phyloP scores from a whole-genome alignment of 192 early-diverging fungal genomes.

The Backusella mclennaniae region DNA sequence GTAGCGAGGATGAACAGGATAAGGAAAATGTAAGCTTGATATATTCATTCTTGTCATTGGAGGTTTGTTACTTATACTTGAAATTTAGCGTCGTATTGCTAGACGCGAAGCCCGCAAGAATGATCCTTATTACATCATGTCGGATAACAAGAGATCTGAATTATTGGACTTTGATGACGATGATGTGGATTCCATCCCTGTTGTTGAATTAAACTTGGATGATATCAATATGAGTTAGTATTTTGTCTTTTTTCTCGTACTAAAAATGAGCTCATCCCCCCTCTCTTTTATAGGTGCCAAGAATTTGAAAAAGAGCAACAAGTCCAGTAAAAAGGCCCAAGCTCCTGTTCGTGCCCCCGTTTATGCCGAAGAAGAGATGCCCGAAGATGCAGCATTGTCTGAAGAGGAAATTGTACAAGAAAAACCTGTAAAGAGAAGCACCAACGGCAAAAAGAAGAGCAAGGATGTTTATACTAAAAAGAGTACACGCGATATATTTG shows the following conservation, averaged over 20 bases:
- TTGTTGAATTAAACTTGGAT: constrained; percentile 69
- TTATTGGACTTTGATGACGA: constrained; percentile 41
- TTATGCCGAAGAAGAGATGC: constrained; percentile 61
- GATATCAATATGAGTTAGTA: constrained; percentile 36
- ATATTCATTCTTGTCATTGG: too few relatives aligned
- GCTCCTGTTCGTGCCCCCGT: constrained; percentile 38
- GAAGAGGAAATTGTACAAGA: constrained; percentile 38
- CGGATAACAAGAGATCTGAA: constrained; percentile 29
- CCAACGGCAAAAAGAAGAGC: constrained; percentile 9
- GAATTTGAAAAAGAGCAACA: constrained; percentile 29
- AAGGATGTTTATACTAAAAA: constrained; percentile 17
- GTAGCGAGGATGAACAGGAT: constrained; percentile 48
- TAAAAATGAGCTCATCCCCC: not conserved
- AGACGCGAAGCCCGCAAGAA: constrained; percentile 48
- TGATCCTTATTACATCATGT: constrained; percentile 70
- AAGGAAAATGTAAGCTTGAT: constrained; percentile 39
- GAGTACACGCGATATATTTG: constrained; percentile 24
- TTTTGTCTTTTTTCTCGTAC: not conserved
- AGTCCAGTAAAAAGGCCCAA: constrained; percentile 21
- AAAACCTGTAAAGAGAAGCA: not conserved
- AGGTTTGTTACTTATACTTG: too few relatives aligned
- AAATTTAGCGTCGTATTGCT: constrained; percentile 45
- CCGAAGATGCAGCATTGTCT: constrained; percentile 53
- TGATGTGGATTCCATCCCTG: constrained; percentile 80
- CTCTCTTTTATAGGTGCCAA: not conserved